Evolutionary conservation across 208 protist genomes (phyloP), one percentile per base, ranked within the genome.

Genomic region (Naegleria fowleri): DNA sequence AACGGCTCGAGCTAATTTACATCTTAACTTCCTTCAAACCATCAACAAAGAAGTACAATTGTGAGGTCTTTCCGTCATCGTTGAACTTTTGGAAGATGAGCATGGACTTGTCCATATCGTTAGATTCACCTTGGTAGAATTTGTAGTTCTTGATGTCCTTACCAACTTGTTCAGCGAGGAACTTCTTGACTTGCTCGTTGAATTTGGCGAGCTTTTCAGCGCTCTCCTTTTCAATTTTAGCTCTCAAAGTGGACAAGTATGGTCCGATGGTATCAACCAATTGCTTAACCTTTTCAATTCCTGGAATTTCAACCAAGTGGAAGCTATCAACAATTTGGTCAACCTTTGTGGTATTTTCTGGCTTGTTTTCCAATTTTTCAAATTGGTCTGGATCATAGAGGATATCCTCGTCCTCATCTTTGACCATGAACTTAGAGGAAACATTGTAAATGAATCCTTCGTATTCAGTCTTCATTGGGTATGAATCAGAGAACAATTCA

Each of bases 401-500:
- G n/a, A 36, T 36, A 13, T 36, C 67, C 9, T 29, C 29, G 36
- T 79, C 67, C 0, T 79, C 67, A 33, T 79, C 67, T n/a, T 79
- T 79, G 4, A 36, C n/a, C 67, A 36, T 79, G 6, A 36, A 13
- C 29, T 79, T 79, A 9, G 67, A 79, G 7, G 67, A 36, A 33
- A 79, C 67, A 13, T 29, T 36, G n/a, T 36, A 36, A n/a, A 79
- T 36, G 29, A 79, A 29, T 36, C 67, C 67, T 36, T 33, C 67
- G 36, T 36, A 79, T 79, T 79, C 67, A 36, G 1, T 36, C 29
- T 36, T 79, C 6, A 36, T 25, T 79, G 67, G 67, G 67, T 36
- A 79, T 36, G 67, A 79, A n/a, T 79, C 67, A 36, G 67, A 79
- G 67, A 79, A 79, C 29, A 79, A 79, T 79, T 79, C 67, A n/a